Conservation (phyloP, 805 yeast genomes). For the Tetrapisispora fleetii region DNA sequence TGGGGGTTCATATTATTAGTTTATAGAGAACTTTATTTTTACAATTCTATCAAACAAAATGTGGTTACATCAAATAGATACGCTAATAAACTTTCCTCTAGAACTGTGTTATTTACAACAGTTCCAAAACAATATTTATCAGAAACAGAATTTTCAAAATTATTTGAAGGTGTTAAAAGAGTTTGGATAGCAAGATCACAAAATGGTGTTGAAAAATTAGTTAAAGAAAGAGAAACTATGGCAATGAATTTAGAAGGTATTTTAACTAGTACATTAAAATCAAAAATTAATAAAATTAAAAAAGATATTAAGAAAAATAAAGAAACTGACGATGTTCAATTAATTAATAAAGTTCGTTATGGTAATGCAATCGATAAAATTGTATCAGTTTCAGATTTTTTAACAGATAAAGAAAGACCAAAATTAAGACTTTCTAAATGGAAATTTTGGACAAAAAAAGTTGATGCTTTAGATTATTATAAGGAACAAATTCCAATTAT, state of each 20-base stretch:
- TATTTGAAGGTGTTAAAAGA: conserved; percentile 74
- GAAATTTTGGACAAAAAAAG: conserved; percentile 43
- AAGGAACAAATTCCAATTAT: conserved; percentile 47
- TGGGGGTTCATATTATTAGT: conserved; percentile 60
- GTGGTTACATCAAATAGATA: conserved; percentile 74
- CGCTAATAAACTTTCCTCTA: conserved; percentile 60
- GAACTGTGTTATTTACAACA: conserved; percentile 76
- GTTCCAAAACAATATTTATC: conserved; percentile 68
- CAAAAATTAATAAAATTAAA: conserved; percentile 51
- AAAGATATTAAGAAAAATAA: conserved; percentile 56
- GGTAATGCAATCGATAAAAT: background rate
- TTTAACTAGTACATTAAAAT: conserved; percentile 44
- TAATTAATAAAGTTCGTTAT: background rate
- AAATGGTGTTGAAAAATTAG: conserved; percentile 43
- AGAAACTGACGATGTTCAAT: background rate
- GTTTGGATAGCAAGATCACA: conserved; percentile 71
- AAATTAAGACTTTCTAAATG: conserved; percentile 30
- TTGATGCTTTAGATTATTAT: conserved; percentile 52
- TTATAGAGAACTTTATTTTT: conserved; percentile 75
- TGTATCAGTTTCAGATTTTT: conserved; percentile 32
- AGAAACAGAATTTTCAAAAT: conserved; percentile 59
- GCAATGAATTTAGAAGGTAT: conserved; percentile 60
- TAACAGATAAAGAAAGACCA: conserved; percentile 65
- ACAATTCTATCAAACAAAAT: conserved; percentile 65
- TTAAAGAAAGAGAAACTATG: conserved; percentile 48